A percentile compares a stretch with the other conserved stretches of the same genome.
Conservation (phyloP, 164 flowering plant species). For the Hamamelis virginiana region DNA sequence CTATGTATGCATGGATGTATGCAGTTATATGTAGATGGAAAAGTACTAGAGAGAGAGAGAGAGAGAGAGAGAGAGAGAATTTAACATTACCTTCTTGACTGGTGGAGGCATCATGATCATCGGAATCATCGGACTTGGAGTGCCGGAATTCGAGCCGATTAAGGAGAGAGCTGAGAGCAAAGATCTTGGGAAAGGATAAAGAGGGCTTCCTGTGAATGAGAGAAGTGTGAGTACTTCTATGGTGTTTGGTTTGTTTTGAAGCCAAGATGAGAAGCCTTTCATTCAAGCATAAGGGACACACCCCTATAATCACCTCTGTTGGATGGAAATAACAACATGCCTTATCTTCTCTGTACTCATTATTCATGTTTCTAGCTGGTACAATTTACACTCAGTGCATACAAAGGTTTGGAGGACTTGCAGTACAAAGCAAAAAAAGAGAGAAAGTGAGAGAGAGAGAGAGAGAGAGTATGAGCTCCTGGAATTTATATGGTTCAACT, state of each 20-base stretch:
- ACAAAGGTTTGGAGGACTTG: no score
- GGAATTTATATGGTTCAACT: no score
- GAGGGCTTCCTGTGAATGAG: constrained; percentile 21
- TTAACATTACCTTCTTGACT: constrained; percentile 59
- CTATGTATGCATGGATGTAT: no score
- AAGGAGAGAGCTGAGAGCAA: constrained; percentile 58
- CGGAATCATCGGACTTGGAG: constrained; percentile 32
- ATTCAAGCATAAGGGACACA: constrained; percentile 36
- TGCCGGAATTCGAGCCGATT: constrained; percentile 49
- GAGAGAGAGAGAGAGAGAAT: not conserved
- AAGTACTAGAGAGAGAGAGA: not conserved
- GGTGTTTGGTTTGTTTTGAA: constrained; percentile 42
- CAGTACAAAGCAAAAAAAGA: no score
- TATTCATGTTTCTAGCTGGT: constrained; percentile 26
- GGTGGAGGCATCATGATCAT: constrained; percentile 32
- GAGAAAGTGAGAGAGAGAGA: no score
- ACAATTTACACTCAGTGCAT: no score
- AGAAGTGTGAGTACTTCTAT: not conserved
- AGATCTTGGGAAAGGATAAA: constrained; percentile 46
- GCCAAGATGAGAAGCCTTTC: constrained; percentile 79
- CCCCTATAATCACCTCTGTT: constrained; percentile 48
- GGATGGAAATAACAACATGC: constrained; percentile 66
- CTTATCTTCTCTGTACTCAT: constrained; percentile 37
- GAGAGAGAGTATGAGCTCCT: no score
- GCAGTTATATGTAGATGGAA: no score